These are phyloP conservation scores for Balakata baccata DNA, from an alignment of 345 rosid species.

Conservation along the genomic window DNA sequence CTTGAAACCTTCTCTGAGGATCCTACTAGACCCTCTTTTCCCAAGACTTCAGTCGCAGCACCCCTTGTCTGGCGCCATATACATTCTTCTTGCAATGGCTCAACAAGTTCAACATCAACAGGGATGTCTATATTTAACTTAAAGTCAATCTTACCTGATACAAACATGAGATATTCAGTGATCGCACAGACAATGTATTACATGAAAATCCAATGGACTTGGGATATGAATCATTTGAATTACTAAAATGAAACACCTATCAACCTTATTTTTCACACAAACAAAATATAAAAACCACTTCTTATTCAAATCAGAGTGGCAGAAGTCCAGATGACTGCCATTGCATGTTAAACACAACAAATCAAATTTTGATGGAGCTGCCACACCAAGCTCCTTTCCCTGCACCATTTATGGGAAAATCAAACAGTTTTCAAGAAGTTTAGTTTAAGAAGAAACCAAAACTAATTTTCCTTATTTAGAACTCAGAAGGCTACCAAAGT, in stretches of 20 bases:
- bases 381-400: neutral
- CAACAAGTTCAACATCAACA: constrained; percentile 58
- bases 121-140: constrained; percentile 64
- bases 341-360: neutral
- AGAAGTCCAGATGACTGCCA: neutral
- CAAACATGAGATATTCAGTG: neutral
- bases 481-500: neutral
- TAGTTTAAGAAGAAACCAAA: neutral
- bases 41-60: constrained; percentile 49
- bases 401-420: neutral
- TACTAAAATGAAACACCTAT: neutral
- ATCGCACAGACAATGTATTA: neutral
- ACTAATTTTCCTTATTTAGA: neutral
- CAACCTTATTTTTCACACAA: neutral
- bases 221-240: neutral
- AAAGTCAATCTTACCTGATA: constrained; percentile 67
- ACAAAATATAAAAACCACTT: neutral
- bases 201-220: neutral
- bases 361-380: neutral
- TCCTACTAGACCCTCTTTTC: constrained; percentile 36
- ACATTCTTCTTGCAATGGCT: constrained; percentile 71
- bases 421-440: neutral
- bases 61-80: constrained; percentile 90
- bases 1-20: constrained; percentile 58
- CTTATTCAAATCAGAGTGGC: neutral